Evolutionary conservation across 2,329 filamentous ascomycete species (phyloP).

Genomic region (Venturia carpophila): DNA sequence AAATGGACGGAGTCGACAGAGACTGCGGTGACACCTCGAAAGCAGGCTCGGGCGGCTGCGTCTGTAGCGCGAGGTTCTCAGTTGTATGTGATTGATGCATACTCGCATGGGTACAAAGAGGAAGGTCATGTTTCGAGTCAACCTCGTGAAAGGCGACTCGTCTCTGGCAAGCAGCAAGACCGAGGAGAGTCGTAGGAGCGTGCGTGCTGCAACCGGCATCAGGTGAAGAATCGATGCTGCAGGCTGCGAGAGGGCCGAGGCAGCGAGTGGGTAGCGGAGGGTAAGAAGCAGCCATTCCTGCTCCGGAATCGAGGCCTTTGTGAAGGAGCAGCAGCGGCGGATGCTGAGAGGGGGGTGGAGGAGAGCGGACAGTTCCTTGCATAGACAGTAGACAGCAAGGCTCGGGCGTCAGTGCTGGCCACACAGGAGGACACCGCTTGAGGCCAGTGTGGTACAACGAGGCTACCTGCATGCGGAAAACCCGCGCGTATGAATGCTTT

Average conservation of each 20-base stretch:
- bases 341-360: neutral
- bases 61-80: neutral
- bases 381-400: neutral
- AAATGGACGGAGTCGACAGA: neutral
- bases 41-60: slow-evolving; percentile 5
- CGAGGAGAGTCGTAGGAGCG: neutral
- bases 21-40: neutral
- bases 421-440: slow-evolving; percentile 3
- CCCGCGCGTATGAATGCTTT: slow-evolving; percentile 8
- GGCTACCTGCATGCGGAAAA: neutral
- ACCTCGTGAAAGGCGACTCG: neutral
- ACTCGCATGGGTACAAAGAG: neutral
- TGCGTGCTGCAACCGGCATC: neutral
- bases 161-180: neutral
- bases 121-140: neutral
- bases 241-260: neutral
- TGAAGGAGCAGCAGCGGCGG: no score
- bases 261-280: neutral
- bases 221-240: neutral
- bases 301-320: no score
- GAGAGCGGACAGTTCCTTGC: slow-evolving; percentile 9
- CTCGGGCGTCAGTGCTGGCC: neutral
- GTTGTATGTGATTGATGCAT: neutral
- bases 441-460: slow-evolving; percentile 2
- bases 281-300: neutral